These are phyloP conservation scores for Hericium alpestre DNA, from an alignment of 768 basidiomycete species.

Conservation along the genomic window DNA sequence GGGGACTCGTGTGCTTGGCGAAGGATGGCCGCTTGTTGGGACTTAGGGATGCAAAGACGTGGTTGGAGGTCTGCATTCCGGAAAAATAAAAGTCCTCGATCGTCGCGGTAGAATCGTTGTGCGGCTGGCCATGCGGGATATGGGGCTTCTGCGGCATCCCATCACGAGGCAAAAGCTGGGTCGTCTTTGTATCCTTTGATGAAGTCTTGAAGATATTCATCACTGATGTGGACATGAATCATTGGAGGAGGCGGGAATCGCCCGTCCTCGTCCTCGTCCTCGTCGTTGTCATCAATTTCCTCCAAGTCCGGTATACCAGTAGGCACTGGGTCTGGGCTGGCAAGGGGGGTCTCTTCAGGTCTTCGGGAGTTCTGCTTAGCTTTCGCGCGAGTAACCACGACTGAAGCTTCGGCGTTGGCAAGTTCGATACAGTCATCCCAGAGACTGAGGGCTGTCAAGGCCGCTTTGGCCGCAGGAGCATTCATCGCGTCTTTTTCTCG, in stretches of 20 bases:
- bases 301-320: no score
- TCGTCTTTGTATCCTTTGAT: neutral
- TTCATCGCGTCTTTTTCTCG: neutral
- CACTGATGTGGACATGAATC: neutral
- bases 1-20: slow-evolving; percentile 5
- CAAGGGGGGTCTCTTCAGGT: no score
- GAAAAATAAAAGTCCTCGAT: slow-evolving; percentile 10
- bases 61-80: slow-evolving; percentile 13
- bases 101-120: slow-evolving; percentile 4
- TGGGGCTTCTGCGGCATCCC: neutral
- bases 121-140: neutral
- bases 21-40: neutral
- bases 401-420: neutral
- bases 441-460: neutral
- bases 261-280: neutral
- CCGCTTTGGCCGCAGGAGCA: neutral
- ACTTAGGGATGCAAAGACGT: slow-evolving; percentile 8
- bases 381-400: neutral
- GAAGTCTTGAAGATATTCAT: neutral
- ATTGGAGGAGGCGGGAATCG: neutral
- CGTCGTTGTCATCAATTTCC: neutral
- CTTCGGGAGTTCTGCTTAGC: neutral
- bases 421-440: neutral
- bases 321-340: no score
- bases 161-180: neutral